These are phyloP conservation scores for Scleromitrula shiraiana DNA, from an alignment of 2,329 filamentous ascomycete species.

Conservation along the genomic window DNA sequence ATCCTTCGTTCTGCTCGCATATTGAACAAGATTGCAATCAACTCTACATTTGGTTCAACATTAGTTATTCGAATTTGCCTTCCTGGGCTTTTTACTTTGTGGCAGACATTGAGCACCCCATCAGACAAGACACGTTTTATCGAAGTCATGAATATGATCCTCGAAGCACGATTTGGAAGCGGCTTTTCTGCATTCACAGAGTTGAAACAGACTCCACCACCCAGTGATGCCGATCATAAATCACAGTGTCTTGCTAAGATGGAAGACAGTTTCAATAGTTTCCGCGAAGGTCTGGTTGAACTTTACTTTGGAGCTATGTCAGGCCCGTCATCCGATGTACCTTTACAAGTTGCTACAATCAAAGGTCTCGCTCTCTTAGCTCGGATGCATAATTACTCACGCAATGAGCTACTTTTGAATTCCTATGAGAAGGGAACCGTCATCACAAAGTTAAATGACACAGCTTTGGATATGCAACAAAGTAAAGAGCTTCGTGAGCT, in stretches of 20 bases:
- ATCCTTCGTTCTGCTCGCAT: conserved; percentile 8
- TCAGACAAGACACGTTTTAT: conserved; percentile 17
- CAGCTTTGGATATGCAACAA: conserved; percentile 12
- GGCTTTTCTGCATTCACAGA: background rate
- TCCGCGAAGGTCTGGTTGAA: conserved; percentile 7
- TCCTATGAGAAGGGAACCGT: conserved; percentile 19
- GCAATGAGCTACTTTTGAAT: conserved; percentile 13
- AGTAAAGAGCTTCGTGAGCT: conserved; percentile 15
- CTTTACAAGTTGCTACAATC: conserved; percentile 18
- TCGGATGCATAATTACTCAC: conserved; percentile 17
- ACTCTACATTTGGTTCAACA: conserved; percentile 2
- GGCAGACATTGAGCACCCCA: background rate
- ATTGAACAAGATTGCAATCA: conserved; percentile 6
- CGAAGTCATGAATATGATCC: conserved; percentile 23
- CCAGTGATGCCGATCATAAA: background rate
- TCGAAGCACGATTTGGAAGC: conserved; percentile 18
- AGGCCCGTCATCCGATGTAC: conserved; percentile 11
- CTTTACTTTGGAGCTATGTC: conserved; percentile 20
- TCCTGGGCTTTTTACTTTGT: conserved; percentile 2
- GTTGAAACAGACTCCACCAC: background rate
- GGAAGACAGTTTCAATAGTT: conserved; percentile 7
- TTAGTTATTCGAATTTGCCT: background rate
- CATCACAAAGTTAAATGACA: conserved; percentile 20
- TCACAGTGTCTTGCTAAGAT: background rate
- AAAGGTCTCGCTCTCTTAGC: conserved; percentile 22